These are phyloP conservation scores for Mortierella hygrophila DNA, from an alignment of 192 early-diverging fungal species.

Conservation along the genomic window DNA sequence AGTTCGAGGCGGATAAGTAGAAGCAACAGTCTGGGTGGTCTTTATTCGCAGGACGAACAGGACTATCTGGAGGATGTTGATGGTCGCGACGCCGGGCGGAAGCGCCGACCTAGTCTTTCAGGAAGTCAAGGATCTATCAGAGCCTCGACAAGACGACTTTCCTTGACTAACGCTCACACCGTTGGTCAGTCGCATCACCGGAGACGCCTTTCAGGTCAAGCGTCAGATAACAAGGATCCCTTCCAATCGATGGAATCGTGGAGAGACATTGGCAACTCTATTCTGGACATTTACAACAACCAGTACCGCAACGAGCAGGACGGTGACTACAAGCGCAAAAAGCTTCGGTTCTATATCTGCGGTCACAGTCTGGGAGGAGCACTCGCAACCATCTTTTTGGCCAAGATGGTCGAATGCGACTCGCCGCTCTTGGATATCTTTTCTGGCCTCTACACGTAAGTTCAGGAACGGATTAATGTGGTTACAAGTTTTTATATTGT, in stretches of 20 bases:
- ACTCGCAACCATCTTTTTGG: slow-evolving; percentile 64
- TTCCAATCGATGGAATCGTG: slow-evolving; percentile 31
- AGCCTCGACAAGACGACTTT: slow-evolving; percentile 15
- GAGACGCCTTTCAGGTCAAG: slow-evolving; percentile 21
- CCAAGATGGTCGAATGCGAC: slow-evolving; percentile 65
- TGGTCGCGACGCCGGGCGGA: not conserved
- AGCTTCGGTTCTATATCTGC: slow-evolving; percentile 62
- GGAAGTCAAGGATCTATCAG: slow-evolving; percentile 15
- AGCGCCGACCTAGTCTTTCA: slow-evolving; percentile 10
- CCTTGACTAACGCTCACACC: slow-evolving; percentile 15
- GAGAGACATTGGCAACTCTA: slow-evolving; percentile 43
- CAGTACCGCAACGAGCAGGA: slow-evolving; percentile 40
- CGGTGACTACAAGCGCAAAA: slow-evolving; percentile 43
- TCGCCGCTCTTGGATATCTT: slow-evolving; percentile 63
- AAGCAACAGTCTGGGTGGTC: slow-evolving; percentile 33
- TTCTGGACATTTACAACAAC: slow-evolving; percentile 54
- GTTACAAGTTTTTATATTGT: too few species aligned
- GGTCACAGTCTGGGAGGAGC: slow-evolving; percentile 67
- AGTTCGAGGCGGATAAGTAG: slow-evolving; percentile 9
- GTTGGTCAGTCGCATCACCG: slow-evolving; percentile 22
- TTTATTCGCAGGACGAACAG: slow-evolving; percentile 30
- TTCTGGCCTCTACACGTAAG: slow-evolving; percentile 65
- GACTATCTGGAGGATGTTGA: slow-evolving; percentile 17
- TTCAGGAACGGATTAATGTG: not conserved
- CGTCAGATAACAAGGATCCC: slow-evolving; percentile 25